Evolutionary conservation across 2,329 filamentous ascomycete species (phyloP).

Genomic region (Ophiostoma quercus): DNA sequence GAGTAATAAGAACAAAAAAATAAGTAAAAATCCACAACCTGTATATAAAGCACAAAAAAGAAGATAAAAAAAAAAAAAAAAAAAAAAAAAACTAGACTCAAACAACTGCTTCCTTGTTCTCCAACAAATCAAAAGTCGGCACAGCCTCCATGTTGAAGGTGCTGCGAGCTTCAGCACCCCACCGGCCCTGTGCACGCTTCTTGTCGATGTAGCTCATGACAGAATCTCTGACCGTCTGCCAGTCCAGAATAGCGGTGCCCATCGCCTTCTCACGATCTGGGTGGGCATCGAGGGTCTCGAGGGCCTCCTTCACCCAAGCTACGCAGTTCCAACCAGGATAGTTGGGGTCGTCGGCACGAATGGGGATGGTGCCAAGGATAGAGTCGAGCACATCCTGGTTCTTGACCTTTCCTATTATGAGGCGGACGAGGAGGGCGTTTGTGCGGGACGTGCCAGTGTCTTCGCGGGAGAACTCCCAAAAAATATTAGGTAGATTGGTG

Average conservation of each 20-base stretch:
- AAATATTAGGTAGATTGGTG: background rate
- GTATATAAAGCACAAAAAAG: no score
- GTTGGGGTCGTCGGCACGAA: background rate
- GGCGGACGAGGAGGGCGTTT: background rate
- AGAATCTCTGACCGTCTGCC: background rate
- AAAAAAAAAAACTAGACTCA: background rate
- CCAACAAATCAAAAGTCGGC: background rate
- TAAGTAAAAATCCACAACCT: no score
- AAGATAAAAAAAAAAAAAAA: no score
- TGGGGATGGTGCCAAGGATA: background rate
- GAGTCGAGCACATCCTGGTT: background rate
- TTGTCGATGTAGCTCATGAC: background rate
- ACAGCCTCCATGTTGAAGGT: background rate
- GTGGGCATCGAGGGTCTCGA: background rate
- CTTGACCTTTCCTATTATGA: background rate
- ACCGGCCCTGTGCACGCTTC: background rate
- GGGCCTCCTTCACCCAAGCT: background rate
- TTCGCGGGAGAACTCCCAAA: background rate
- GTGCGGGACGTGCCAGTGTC: background rate
- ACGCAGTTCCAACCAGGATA: conserved; percentile 6
- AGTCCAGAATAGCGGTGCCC: background rate
- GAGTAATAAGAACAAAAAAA: no score
- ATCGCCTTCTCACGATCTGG: background rate
- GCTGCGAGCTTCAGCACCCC: background rate
- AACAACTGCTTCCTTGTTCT: background rate